phyloP scores from a whole-genome alignment of 345 rosid species.

The Lepidium didymum region DNA sequence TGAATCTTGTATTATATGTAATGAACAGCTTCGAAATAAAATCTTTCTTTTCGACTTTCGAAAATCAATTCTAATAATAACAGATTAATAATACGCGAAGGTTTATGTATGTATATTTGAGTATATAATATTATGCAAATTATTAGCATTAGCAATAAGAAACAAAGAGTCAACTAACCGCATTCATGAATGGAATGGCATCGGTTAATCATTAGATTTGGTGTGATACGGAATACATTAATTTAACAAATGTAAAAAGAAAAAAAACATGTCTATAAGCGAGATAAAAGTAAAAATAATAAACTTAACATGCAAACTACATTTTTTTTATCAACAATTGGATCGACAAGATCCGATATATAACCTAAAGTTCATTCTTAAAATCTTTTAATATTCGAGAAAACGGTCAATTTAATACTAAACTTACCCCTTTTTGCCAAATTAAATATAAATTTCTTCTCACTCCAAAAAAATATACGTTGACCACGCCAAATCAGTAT shows the following conservation, averaged over 20 bases:
- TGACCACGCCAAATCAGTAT: no score
- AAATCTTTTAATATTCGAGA: no score
- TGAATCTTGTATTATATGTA: background rate
- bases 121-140: background rate
- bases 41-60: background rate
- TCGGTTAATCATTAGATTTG: conserved; percentile 13
- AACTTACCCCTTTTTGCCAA: no score
- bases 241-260: background rate
- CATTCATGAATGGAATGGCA: conserved; percentile 23
- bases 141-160: background rate
- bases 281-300: background rate
- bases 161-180: conserved; percentile 11
- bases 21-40: background rate
- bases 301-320: no score
- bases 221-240: background rate
- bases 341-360: no score
- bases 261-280: background rate
- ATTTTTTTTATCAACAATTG: no score
- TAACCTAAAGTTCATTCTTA: no score
- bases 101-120: background rate
- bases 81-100: background rate
- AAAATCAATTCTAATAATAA: background rate
- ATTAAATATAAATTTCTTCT: no score
- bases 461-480: no score
- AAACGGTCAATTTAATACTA: no score